phyloP scores from a whole-genome alignment of 345 rosid genomes.

The Brassica cretica region DNA sequence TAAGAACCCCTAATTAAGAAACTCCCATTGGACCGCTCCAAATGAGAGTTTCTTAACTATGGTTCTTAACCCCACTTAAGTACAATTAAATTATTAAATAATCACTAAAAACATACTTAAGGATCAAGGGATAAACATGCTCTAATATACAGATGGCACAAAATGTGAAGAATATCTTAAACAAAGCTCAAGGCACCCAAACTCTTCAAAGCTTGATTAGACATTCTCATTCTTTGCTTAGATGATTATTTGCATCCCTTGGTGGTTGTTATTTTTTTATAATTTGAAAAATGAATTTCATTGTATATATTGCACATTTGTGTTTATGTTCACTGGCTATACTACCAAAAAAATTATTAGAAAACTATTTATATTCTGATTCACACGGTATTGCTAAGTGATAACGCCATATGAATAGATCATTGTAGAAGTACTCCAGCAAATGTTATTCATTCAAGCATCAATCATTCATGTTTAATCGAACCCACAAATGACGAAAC shows the following conservation, averaged over 20 bases:
- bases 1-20: too few species aligned
- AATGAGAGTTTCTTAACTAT: too few species aligned
- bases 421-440: not conserved
- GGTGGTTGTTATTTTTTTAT: not conserved
- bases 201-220: conserved; percentile 53
- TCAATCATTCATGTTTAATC: not conserved
- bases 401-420: not conserved
- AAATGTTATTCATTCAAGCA: not conserved
- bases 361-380: not conserved
- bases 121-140: too few species aligned
- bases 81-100: too few species aligned
- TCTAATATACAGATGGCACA: conserved; percentile 48
- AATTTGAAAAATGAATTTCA: not conserved
- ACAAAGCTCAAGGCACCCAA: conserved; percentile 59
- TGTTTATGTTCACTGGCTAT: not conserved
- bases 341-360: not conserved
- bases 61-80: too few species aligned
- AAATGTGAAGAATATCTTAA: conserved; percentile 54
- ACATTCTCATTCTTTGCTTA: conserved; percentile 65
- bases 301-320: not conserved
- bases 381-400: not conserved
- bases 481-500: not conserved
- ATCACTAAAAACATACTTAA: too few species aligned
- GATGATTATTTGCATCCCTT: conserved; percentile 37
- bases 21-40: too few species aligned